These are phyloP conservation scores for Ilyonectria destructans DNA, from an alignment of 2,329 filamentous ascomycete species.

Conservation along the genomic window DNA sequence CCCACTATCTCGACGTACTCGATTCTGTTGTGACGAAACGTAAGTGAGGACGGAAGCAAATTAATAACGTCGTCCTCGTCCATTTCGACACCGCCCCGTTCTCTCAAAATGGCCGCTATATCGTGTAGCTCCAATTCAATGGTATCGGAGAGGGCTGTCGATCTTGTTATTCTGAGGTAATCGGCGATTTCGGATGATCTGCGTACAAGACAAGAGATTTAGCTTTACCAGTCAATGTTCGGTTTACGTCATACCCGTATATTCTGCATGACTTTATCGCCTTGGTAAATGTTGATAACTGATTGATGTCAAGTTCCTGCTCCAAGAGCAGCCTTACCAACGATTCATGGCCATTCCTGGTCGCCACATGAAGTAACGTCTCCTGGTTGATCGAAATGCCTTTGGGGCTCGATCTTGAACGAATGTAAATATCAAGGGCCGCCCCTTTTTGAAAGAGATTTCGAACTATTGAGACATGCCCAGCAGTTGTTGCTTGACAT, in stretches of 20 bases:
- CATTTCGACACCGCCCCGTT: background rate
- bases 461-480: background rate
- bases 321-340: background rate
- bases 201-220: too few species aligned
- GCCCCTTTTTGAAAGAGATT: background rate
- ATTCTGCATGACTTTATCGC: background rate
- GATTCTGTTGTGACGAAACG: background rate
- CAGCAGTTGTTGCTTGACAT: background rate
- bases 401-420: too few species aligned
- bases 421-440: background rate
- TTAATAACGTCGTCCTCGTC: background rate
- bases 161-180: background rate
- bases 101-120: background rate
- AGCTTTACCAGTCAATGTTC: background rate
- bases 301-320: background rate
- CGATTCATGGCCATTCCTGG: background rate
- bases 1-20: background rate
- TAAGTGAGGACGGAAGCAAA: too few species aligned
- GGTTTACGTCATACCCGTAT: background rate
- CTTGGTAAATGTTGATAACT: background rate
- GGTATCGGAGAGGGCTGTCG: slow-evolving; percentile 7
- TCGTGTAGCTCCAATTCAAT: background rate
- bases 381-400: background rate
- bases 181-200: too few species aligned
- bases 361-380: slow-evolving; percentile 3